A percentile compares a stretch with the other conserved stretches of the same genome.
phyloP scores from a whole-genome alignment of 23 red algal genomes.

The Gracilariopsis chorda region DNA sequence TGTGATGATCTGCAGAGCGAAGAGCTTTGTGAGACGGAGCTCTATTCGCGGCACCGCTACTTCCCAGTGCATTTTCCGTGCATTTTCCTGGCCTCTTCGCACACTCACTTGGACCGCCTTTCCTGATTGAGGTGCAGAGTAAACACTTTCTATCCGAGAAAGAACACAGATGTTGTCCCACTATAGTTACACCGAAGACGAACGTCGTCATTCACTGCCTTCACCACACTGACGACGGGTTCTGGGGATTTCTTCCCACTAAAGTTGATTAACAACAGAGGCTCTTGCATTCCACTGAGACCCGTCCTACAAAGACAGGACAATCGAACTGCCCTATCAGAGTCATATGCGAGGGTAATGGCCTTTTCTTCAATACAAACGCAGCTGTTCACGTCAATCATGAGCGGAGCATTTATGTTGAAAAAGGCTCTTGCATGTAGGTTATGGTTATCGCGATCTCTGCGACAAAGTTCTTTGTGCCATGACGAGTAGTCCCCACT shows the following conservation, averaged over 20 bases:
- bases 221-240: neutral
- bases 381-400: conserved; percentile 3
- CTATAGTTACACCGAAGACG: too few relatives aligned
- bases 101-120: too few relatives aligned
- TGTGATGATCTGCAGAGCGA: too few relatives aligned
- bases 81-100: too few relatives aligned
- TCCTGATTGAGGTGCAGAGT: too few relatives aligned
- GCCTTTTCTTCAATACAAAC: conserved; percentile 2
- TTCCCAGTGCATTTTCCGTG: too few relatives aligned
- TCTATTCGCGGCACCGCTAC: too few relatives aligned
- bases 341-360: neutral
- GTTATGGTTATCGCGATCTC: neutral
- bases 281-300: neutral
- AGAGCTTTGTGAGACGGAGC: too few relatives aligned
- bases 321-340: neutral
- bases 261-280: conserved; percentile 20
- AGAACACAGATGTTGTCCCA: conserved; percentile 1
- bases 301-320: conserved; percentile 5
- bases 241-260: neutral
- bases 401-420: conserved; percentile 7
- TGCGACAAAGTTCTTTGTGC: conserved; percentile 3
- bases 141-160: neutral
- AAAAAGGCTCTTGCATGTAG: neutral
- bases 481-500: neutral
- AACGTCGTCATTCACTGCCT: neutral